phyloP scores from a whole-genome alignment of 2,329 filamentous ascomycete genomes.

The Aspergillus sergii region DNA sequence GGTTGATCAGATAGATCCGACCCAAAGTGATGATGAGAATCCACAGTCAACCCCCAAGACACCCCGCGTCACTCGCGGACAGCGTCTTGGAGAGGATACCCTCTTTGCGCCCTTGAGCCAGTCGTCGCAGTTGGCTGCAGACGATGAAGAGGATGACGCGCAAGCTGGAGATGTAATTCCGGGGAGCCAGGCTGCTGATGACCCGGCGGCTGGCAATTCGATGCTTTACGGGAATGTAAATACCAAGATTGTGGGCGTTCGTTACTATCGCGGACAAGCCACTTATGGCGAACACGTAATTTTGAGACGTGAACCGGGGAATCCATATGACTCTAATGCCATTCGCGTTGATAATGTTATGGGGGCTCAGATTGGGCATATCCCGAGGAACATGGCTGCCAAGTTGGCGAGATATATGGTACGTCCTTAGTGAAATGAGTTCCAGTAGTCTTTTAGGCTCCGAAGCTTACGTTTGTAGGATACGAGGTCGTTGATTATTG shows the following conservation, averaged over 20 bases:
- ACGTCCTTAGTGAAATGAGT: conserved; percentile 20
- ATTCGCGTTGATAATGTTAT: conserved; percentile 79
- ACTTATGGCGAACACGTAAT: conserved; percentile 65
- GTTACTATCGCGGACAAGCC: conserved; percentile 67
- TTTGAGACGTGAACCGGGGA: conserved; percentile 66
- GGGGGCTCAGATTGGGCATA: conserved; percentile 74
- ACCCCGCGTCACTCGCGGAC: conserved; percentile 21
- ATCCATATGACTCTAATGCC: conserved; percentile 73
- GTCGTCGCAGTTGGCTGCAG: conserved; percentile 26
- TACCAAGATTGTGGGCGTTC: conserved; percentile 62
- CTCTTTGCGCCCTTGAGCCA: conserved; percentile 37
- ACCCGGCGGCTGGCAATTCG: conserved; percentile 36
- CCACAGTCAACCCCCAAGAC: conserved; percentile 11
- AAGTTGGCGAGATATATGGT: conserved; percentile 76
- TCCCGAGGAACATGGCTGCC: conserved; percentile 67
- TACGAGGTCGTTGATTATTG: conserved; percentile 61
- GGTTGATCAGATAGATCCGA: conserved; percentile 33
- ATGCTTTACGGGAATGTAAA: conserved; percentile 47
- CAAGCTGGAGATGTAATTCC: conserved; percentile 35
- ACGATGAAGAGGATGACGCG: conserved; percentile 41
- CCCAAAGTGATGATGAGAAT: conserved; percentile 23
- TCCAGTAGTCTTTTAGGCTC: not conserved
- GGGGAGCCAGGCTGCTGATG: conserved; percentile 37
- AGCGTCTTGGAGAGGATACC: conserved; percentile 32
- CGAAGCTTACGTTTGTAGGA: conserved; percentile 46